These are phyloP conservation scores for Gastrolobium bilobum DNA, from an alignment of 306 rosid genomes.

Conservation along the genomic window DNA sequence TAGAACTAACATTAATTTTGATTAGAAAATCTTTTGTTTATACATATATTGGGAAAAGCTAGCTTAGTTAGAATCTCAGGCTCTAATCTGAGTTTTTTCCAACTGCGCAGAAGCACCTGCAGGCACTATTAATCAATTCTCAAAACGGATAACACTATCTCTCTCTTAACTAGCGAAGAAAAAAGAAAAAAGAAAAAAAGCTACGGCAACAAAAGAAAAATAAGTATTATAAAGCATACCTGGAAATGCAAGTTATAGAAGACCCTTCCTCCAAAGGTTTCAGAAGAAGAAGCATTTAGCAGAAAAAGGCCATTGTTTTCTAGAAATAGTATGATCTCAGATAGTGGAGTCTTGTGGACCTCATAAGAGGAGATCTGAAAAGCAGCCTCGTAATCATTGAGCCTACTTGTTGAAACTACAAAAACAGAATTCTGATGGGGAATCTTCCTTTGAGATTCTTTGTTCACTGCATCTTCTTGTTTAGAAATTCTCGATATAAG, in stretches of 20 bases:
- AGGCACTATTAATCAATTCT: background rate
- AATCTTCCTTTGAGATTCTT: slow-evolving; percentile 37
- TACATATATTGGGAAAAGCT: slow-evolving; percentile 46
- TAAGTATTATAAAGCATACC: slow-evolving; percentile 44
- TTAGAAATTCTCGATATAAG: slow-evolving; percentile 46
- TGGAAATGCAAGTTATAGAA: slow-evolving; percentile 67
- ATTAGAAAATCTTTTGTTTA: slow-evolving; percentile 22
- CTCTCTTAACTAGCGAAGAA: too few species aligned
- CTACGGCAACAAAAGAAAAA: too few species aligned
- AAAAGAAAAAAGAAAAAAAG: background rate
- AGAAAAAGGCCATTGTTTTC: slow-evolving; percentile 59
- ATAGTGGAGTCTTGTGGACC: slow-evolving; percentile 42
- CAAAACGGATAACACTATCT: background rate
- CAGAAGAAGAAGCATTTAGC: slow-evolving; percentile 68
- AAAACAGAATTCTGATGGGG: slow-evolving; percentile 33
- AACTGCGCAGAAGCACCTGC: slow-evolving; percentile 43
- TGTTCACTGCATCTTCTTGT: slow-evolving; percentile 10
- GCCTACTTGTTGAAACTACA: slow-evolving; percentile 57
- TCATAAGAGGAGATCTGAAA: slow-evolving; percentile 62
- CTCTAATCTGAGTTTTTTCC: slow-evolving; percentile 45
- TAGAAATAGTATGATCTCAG: slow-evolving; percentile 56
- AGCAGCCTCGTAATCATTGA: slow-evolving; percentile 56
- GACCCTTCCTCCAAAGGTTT: slow-evolving; percentile 62
- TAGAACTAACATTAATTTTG: background rate
- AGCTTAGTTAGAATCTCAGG: slow-evolving; percentile 35